Evolutionary conservation across 2,329 filamentous ascomycete species (phyloP).

Genomic region (Lecanicillium sp.): DNA sequence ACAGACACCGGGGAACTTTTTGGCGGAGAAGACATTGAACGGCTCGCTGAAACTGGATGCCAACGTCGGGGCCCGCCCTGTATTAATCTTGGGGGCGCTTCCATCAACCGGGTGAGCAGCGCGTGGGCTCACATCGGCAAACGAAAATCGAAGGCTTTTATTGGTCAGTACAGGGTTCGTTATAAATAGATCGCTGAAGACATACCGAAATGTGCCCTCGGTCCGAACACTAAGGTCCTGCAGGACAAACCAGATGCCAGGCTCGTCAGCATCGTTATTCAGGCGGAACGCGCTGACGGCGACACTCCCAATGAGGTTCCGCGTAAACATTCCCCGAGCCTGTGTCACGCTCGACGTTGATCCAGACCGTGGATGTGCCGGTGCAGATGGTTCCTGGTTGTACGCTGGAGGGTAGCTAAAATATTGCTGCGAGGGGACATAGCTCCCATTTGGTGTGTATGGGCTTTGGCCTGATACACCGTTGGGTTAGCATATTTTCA

Average conservation of each 20-base stretch:
- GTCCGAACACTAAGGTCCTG: slow-evolving; percentile 93
- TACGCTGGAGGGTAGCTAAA: slow-evolving; percentile 25
- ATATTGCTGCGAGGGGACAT: slow-evolving; percentile 28
- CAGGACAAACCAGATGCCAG: slow-evolving; percentile 93
- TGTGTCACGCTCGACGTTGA: slow-evolving; percentile 29
- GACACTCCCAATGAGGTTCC: slow-evolving; percentile 89
- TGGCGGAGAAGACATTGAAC: slow-evolving; percentile 92
- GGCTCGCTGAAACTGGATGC: slow-evolving; percentile 79
- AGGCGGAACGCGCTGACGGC: slow-evolving; percentile 82
- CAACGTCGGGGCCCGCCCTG: slow-evolving; percentile 69
- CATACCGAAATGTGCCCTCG: slow-evolving; percentile 81
- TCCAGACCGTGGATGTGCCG: slow-evolving; percentile 12
- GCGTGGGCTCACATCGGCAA: slow-evolving; percentile 70
- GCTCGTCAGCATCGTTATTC: slow-evolving; percentile 67
- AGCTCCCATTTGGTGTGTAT: slow-evolving; percentile 23
- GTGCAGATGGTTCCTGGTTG: slow-evolving; percentile 6
- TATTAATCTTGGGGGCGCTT: slow-evolving; percentile 49
- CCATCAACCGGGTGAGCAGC: slow-evolving; percentile 27
- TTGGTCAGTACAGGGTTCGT: slow-evolving; percentile 1
- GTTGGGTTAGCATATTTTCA: background rate
- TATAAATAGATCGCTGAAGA: background rate
- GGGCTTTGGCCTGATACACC: slow-evolving; percentile 15
- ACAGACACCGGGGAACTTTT: slow-evolving; percentile 96
- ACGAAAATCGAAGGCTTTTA: slow-evolving; percentile 55
- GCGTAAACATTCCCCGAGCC: slow-evolving; percentile 79